Conservation (phyloP, 139 green algal genomes). For the Nannochloris sp. region DNA sequence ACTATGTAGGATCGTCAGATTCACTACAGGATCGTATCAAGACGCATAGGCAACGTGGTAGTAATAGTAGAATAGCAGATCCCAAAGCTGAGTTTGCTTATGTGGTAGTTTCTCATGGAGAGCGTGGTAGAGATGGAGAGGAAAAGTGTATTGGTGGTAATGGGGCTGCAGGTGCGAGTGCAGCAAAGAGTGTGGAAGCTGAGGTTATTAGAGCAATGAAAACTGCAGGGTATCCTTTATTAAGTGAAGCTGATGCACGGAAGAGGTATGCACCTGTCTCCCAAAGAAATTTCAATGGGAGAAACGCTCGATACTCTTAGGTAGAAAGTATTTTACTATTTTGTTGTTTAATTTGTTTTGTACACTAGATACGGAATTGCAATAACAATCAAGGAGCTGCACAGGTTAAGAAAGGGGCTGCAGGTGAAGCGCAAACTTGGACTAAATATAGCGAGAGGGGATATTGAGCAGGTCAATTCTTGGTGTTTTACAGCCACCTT, state of each 20-base stretch:
- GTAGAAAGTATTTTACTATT: not conserved
- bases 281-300: not conserved
- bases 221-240: conserved; percentile 23
- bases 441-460: too few relatives aligned
- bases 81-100: conserved; percentile 30
- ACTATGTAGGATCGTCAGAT: conserved; percentile 49
- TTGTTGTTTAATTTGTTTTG: not conserved
- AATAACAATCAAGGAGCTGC: too few relatives aligned
- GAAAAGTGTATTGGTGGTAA: conserved; percentile 8
- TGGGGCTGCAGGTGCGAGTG: not conserved
- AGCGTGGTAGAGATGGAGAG: not conserved
- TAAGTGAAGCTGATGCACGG: conserved; percentile 16
- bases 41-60: conserved; percentile 3
- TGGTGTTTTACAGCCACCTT: too few relatives aligned
- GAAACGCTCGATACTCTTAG: not conserved
- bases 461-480: too few relatives aligned
- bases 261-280: not conserved
- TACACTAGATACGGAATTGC: too few relatives aligned
- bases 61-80: conserved; percentile 11
- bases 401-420: too few relatives aligned
- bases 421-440: too few relatives aligned
- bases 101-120: conserved; percentile 20
- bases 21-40: conserved; percentile 27
- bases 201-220: conserved; percentile 22
- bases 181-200: conserved; percentile 30